Percentiles rank a stretch among this genome's conserved stretches.
Evolutionary conservation across 192 early-diverging fungal species (phyloP).

Genomic region (Gonapodya prolifera): DNA sequence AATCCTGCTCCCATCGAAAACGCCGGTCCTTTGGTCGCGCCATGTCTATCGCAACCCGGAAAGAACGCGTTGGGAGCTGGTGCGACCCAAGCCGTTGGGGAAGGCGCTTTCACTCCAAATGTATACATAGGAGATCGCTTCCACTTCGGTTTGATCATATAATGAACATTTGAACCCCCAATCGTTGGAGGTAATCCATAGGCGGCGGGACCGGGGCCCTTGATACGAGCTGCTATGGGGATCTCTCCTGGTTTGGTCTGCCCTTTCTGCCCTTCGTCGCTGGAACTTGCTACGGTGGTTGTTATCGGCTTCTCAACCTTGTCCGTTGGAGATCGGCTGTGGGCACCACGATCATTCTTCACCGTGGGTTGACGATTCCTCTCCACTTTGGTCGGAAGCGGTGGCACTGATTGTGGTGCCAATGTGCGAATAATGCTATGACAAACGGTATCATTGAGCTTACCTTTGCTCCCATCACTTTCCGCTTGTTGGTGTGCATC

Average conservation of each 20-base stretch:
- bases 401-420: not conserved
- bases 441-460: not conserved
- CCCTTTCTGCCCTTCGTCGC: too few species aligned
- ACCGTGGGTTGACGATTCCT: not conserved
- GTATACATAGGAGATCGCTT: not conserved
- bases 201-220: not conserved
- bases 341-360: not conserved
- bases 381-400: not conserved
- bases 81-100: not conserved
- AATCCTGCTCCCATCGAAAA: not conserved
- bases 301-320: not conserved
- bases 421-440: not conserved
- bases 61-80: not conserved
- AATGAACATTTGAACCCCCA: not conserved
- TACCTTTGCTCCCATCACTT: not conserved
- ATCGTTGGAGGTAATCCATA: not conserved
- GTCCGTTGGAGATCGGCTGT: not conserved
- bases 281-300: too few species aligned
- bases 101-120: not conserved
- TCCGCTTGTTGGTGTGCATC: not conserved
- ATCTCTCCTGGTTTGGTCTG: not conserved
- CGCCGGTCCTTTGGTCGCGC: not conserved
- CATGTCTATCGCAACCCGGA: not conserved
- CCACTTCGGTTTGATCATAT: not conserved
- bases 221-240: not conserved